phyloP scores from a whole-genome alignment of 768 basidiomycete genomes.

The Tylopilus cervinicoccineus region DNA sequence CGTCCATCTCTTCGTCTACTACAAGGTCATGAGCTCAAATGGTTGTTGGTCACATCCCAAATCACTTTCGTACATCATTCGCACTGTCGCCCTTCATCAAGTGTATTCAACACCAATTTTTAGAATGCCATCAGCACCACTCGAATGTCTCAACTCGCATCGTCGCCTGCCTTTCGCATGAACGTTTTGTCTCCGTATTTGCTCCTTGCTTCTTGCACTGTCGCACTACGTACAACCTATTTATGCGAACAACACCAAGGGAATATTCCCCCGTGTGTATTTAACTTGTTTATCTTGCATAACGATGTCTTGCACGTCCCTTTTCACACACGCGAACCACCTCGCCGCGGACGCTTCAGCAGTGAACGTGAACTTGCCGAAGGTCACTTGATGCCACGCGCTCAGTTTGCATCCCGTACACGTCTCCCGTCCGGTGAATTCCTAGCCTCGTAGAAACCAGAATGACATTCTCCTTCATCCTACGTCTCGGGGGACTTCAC shows the following conservation, averaged over 20 bases:
- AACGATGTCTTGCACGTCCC: not conserved
- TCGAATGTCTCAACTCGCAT: not conserved
- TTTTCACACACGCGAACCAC: too few species aligned
- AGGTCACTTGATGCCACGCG: too few species aligned
- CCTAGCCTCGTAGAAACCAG: too few species aligned
- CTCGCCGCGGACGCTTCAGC: too few species aligned
- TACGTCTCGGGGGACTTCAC: too few species aligned
- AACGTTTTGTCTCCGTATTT: not conserved
- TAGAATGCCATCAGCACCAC: not conserved
- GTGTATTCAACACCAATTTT: not conserved
- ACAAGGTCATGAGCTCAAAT: constrained; percentile 14
- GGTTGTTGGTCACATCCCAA: not conserved
- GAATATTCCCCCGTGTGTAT: not conserved
- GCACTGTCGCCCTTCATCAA: not conserved
- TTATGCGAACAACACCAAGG: not conserved
- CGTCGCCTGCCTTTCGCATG: not conserved
- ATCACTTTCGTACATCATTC: not conserved
- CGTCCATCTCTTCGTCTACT: constrained; percentile 7
- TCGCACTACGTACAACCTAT: not conserved
- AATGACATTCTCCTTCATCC: too few species aligned
- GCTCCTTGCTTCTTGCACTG: not conserved
- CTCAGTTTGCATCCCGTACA: too few species aligned
- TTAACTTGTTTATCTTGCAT: not conserved
- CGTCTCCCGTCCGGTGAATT: too few species aligned
- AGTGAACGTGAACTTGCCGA: too few species aligned